These are phyloP conservation scores for Perkinsela sp. DNA, from an alignment of 208 protist species.

Conservation along the genomic window DNA sequence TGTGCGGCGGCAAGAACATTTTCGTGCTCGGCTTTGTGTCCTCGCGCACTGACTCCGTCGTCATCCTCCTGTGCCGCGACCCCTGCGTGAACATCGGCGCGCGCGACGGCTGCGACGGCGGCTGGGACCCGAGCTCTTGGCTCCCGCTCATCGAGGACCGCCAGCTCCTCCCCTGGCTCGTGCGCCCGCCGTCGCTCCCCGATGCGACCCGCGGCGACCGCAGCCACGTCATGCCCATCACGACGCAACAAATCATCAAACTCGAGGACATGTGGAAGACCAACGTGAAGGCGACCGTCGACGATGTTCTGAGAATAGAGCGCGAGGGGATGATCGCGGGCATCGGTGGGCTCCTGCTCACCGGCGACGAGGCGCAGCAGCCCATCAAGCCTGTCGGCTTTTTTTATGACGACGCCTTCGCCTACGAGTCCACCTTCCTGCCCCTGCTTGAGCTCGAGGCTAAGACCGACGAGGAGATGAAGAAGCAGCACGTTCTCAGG, in stretches of 20 bases:
- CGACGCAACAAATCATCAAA: slow-evolving; percentile 35
- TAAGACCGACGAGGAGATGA: slow-evolving; percentile 54
- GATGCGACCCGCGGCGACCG: not conserved
- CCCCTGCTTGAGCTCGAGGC: slow-evolving; percentile 67
- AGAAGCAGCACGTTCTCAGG: slow-evolving; percentile 50
- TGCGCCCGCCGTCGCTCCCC: slow-evolving; percentile 14
- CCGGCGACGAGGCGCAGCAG: not conserved
- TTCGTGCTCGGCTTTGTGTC: slow-evolving; percentile 78
- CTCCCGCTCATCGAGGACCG: slow-evolving; percentile 66
- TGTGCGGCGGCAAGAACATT: slow-evolving; percentile 57
- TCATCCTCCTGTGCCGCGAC: slow-evolving; percentile 69
- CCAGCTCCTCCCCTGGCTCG: slow-evolving; percentile 63
- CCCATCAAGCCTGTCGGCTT: slow-evolving; percentile 8
- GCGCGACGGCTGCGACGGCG: slow-evolving; percentile 10
- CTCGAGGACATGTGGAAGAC: slow-evolving; percentile 70
- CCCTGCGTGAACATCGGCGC: slow-evolving; percentile 14
- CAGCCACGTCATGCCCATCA: slow-evolving; percentile 18
- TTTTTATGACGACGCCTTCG: slow-evolving; percentile 56
- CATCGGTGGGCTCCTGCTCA: not conserved
- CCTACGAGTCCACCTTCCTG: slow-evolving; percentile 64
- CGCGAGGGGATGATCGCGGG: slow-evolving; percentile 4
- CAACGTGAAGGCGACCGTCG: slow-evolving; percentile 18
- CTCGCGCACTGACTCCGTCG: slow-evolving; percentile 61
- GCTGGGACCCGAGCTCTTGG: slow-evolving; percentile 63
- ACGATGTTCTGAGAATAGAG: slow-evolving; percentile 18